A percentile compares a stretch with the other conserved stretches of the same genome.
These are phyloP conservation scores for Prunus salicina DNA, from an alignment of 306 rosid species.

Conservation along the genomic window DNA sequence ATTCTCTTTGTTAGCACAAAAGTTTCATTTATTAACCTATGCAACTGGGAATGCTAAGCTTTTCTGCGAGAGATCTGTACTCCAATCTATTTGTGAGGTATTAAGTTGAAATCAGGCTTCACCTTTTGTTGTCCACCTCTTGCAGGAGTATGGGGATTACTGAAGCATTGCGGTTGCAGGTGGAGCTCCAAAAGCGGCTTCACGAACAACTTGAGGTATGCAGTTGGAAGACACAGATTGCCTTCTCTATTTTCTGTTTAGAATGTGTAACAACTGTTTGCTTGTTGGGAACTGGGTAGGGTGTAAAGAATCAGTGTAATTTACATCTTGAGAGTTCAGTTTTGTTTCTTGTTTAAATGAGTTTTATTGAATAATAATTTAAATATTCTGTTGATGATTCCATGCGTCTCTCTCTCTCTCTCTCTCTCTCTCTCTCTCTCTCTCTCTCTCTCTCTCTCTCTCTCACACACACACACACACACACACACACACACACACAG, in stretches of 20 bases:
- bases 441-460: too few relatives aligned
- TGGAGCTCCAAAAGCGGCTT: slow-evolving; percentile 97
- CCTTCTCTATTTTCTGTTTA: not conserved
- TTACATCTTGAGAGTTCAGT: too few relatives aligned
- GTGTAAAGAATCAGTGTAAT: not conserved
- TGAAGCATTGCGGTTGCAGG: slow-evolving; percentile 87
- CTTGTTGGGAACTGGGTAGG: not conserved
- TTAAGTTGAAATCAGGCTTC: slow-evolving; percentile 6
- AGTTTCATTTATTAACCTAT: not conserved
- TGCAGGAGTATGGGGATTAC: slow-evolving; percentile 81
- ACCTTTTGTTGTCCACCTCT: slow-evolving; percentile 10
- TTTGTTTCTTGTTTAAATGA: not conserved
- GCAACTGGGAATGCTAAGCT: not conserved
- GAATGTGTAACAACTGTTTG: not conserved
- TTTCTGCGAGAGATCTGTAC: not conserved
- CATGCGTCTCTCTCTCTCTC: not conserved
- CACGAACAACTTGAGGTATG: slow-evolving; percentile 98
- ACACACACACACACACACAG: not conserved
- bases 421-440: too few relatives aligned
- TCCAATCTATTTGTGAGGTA: not conserved
- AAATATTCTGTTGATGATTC: not conserved
- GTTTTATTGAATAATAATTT: not conserved
- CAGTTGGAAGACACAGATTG: slow-evolving; percentile 4
- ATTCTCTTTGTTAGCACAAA: not conserved
- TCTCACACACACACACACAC: too few relatives aligned